phyloP scores from a whole-genome alignment of 129 eudicot species.

The Apium graveolens region DNA sequence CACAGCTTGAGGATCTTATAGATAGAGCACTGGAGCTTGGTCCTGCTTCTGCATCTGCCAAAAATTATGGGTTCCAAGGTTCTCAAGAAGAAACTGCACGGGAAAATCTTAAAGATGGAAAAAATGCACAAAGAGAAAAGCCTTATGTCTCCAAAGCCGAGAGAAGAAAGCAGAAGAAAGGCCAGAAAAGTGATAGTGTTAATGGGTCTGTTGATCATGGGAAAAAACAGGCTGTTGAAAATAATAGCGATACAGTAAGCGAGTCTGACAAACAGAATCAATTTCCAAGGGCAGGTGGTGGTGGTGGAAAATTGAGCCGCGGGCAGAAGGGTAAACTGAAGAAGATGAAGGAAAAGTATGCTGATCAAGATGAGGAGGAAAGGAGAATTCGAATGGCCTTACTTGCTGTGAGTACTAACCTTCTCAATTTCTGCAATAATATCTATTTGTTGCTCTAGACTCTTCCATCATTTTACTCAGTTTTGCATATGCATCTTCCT shows the following conservation, averaged over 20 bases:
- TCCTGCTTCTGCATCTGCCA: constrained; percentile 38
- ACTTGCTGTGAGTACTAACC: constrained; percentile 66
- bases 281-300: constrained; percentile 38
- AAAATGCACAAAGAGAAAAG: constrained; percentile 52
- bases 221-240: constrained; percentile 25
- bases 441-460: neutral
- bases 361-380: constrained; percentile 97
- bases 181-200: constrained; percentile 36
- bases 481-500: neutral
- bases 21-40: constrained; percentile 97
- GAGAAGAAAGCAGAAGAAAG: constrained; percentile 90
- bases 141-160: constrained; percentile 90
- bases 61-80: constrained; percentile 43
- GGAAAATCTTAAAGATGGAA: constrained; percentile 27
- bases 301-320: constrained; percentile 60
- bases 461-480: neutral
- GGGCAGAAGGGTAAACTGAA: constrained; percentile 90
- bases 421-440: neutral
- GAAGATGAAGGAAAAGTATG: constrained; percentile 95
- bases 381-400: constrained; percentile 85
- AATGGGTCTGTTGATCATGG: constrained; percentile 26
- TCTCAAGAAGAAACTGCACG: constrained; percentile 32
- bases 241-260: constrained; percentile 11
- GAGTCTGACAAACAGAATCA: constrained; percentile 40
- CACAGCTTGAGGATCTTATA: constrained; percentile 78